Evolutionary conservation across 192 early-diverging fungal species (phyloP).

Genomic region (Dissophora globulifera): DNA sequence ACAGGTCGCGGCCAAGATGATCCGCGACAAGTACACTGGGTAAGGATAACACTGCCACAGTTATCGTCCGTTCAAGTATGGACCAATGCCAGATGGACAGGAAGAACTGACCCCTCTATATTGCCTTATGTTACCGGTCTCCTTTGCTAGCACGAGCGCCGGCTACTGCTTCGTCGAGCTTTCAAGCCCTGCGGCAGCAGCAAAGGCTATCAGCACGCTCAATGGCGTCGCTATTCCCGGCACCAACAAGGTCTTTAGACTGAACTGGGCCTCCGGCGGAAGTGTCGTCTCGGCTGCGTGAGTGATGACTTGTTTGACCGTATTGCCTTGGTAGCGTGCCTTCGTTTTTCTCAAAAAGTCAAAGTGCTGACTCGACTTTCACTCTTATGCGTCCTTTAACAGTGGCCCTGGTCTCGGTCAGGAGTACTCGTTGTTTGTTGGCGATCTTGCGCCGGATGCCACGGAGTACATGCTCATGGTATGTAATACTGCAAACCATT

Average conservation of each 20-base stretch:
- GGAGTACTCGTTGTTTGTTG: conserved; percentile 97
- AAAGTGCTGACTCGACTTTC: no score
- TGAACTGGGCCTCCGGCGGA: conserved; percentile 98
- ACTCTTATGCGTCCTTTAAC: neutral
- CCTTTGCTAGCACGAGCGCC: conserved; percentile 60
- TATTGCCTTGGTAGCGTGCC: no score
- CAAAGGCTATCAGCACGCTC: conserved; percentile 73
- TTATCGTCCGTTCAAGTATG: no score
- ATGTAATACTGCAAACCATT: no score
- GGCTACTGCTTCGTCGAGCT: conserved; percentile 98
- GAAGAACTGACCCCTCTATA: neutral
- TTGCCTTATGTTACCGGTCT: neutral
- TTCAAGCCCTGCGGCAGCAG: conserved; percentile 69
- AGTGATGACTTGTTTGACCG: no score
- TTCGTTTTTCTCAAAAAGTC: no score
- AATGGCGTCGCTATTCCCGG: conserved; percentile 88
- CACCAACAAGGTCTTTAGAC: conserved; percentile 83
- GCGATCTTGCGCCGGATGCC: conserved; percentile 92
- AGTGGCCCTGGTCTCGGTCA: conserved; percentile 69
- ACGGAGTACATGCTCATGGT: conserved; percentile 86
- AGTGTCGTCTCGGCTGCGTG: conserved; percentile 21
- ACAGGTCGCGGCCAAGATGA: conserved; percentile 91
- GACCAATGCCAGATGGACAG: no score
- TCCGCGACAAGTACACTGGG: conserved; percentile 92
- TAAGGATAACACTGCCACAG: conserved; percentile 45